Conservation (phyloP, 768 basidiomycete species). For the Phylloporus arenicola region DNA sequence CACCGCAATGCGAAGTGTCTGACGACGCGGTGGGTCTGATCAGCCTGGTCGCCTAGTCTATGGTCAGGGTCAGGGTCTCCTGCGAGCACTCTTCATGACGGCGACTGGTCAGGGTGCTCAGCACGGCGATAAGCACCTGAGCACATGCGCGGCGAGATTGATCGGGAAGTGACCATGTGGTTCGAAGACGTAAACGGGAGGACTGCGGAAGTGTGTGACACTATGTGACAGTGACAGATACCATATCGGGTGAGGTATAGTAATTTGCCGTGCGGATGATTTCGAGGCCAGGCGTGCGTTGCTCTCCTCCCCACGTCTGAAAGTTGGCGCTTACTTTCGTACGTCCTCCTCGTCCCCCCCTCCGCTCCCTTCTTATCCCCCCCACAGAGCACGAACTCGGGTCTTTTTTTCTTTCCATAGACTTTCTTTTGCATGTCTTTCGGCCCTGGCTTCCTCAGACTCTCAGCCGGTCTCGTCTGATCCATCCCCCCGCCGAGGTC, state of each 20-base stretch:
- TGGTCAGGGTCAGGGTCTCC: constrained; percentile 1
- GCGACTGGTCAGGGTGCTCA: background rate
- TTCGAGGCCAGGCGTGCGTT: constrained; percentile 17
- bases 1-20: background rate
- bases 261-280: constrained; percentile 5
- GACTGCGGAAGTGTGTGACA: constrained; percentile 5
- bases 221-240: background rate
- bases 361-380: background rate
- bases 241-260: constrained; percentile 5
- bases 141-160: background rate
- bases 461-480: constrained; percentile 51
- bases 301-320: constrained; percentile 24
- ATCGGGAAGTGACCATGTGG: constrained; percentile 11
- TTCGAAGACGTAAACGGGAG: constrained; percentile 13
- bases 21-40: too few relatives aligned
- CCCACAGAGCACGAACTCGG: constrained; percentile 5
- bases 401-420: constrained; percentile 1
- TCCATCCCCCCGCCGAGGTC: constrained; percentile 30
- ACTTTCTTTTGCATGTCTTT: constrained; percentile 25
- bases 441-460: constrained; percentile 27
- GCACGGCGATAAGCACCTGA: background rate
- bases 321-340: constrained; percentile 21
- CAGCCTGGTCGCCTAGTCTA: too few relatives aligned
- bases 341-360: constrained; percentile 9
- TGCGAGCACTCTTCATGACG: background rate